These are phyloP conservation scores for Tulasnella sp. DNA, from an alignment of 768 basidiomycete genomes.

Conservation along the genomic window DNA sequence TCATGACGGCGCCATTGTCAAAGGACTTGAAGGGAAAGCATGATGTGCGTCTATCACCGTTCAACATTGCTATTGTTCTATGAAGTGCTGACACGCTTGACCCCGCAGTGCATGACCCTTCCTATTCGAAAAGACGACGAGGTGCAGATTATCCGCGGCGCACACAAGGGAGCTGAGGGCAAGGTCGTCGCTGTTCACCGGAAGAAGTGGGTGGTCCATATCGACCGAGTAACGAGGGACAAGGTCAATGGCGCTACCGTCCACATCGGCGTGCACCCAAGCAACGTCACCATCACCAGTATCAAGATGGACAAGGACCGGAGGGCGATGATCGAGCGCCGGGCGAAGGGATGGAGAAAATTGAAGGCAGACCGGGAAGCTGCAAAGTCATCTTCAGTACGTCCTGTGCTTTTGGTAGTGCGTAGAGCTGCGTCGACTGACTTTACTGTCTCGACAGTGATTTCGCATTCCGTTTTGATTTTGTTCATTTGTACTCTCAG, in stretches of 20 bases:
- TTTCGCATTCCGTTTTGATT: neutral
- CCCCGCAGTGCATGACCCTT: conserved; percentile 68
- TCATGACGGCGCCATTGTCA: conserved; percentile 93
- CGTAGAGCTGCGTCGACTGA: neutral
- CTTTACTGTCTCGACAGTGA: neutral
- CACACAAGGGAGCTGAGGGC: conserved; percentile 98
- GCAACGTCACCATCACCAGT: conserved; percentile 89
- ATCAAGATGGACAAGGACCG: conserved; percentile 87
- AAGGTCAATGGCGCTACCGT: conserved; percentile 93
- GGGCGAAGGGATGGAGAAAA: neutral
- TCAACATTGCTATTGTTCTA: neutral
- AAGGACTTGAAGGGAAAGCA: conserved; percentile 92
- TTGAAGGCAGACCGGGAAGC: neutral
- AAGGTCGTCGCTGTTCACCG: conserved; percentile 96
- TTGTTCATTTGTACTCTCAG: neutral
- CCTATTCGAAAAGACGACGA: conserved; percentile 98
- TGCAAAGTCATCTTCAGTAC: neutral
- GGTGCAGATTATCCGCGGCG: conserved; percentile 91
- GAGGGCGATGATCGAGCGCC: conserved; percentile 39
- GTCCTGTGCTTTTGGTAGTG: neutral
- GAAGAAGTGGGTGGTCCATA: conserved; percentile 98
- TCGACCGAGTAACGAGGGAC: conserved; percentile 95
- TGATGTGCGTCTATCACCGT: conserved; percentile 51
- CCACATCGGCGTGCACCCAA: conserved; percentile 92
- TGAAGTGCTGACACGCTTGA: neutral